These are phyloP conservation scores for Cupressus sempervirens DNA, from an alignment of 75 land plant genomes.

Conservation along the genomic window DNA sequence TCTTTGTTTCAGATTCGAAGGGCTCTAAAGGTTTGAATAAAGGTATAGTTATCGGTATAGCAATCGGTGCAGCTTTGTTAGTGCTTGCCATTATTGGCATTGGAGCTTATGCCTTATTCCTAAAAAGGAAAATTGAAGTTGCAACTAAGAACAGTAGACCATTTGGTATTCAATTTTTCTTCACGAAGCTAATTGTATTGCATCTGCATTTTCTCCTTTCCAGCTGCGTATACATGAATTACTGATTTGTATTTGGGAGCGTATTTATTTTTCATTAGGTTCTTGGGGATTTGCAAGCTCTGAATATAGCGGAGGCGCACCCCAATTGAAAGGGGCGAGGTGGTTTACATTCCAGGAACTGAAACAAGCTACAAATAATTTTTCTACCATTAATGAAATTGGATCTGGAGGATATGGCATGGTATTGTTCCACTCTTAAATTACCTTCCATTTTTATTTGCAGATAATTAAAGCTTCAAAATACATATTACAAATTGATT, in stretches of 20 bases:
- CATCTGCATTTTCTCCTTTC: background rate
- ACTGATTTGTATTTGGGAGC: background rate
- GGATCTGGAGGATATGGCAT: slow-evolving; percentile 81
- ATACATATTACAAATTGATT: background rate
- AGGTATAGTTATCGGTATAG: slow-evolving; percentile 52
- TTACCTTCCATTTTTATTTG: background rate
- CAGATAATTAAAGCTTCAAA: background rate
- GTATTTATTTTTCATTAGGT: slow-evolving; percentile 22
- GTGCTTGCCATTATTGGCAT: slow-evolving; percentile 27
- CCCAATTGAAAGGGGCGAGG: slow-evolving; percentile 55
- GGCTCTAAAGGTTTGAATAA: slow-evolving; percentile 13
- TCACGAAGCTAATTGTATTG: background rate
- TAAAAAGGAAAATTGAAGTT: slow-evolving; percentile 46
- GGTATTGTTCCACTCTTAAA: slow-evolving; percentile 13
- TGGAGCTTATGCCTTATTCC: slow-evolving; percentile 42
- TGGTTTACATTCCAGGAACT: slow-evolving; percentile 55
- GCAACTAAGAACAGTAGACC: slow-evolving; percentile 32
- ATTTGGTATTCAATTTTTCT: slow-evolving; percentile 45
- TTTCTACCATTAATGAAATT: slow-evolving; percentile 46
- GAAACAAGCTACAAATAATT: slow-evolving; percentile 58
- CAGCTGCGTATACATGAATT: background rate
- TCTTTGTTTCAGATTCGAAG: background rate
- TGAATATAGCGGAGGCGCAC: slow-evolving; percentile 34
- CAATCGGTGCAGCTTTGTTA: slow-evolving; percentile 36
- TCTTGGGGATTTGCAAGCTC: slow-evolving; percentile 37